Percentiles rank a stretch among this genome's conserved stretches.
phyloP scores from a whole-genome alignment of 2,329 filamentous ascomycete species.

The Colletotrichum abscissum region DNA sequence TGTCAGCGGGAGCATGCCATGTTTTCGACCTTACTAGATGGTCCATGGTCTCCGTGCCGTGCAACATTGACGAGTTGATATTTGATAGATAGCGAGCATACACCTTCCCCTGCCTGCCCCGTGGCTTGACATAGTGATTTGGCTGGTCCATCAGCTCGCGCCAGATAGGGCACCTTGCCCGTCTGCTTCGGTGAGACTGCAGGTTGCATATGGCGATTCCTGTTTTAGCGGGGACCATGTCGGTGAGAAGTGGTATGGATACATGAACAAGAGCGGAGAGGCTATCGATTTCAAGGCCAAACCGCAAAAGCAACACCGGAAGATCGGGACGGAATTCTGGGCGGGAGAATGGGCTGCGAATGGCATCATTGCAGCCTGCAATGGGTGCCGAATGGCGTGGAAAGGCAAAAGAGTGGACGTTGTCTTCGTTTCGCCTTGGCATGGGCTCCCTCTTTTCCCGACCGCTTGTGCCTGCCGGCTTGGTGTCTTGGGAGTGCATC shows the following conservation, averaged over 20 bases:
- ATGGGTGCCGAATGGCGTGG: constrained; percentile 6
- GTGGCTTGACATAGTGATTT: constrained; percentile 25
- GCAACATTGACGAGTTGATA: background rate
- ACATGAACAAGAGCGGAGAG: constrained; percentile 5
- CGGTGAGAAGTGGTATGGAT: constrained; percentile 4
- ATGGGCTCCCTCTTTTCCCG: constrained; percentile 34
- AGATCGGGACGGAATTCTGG: constrained; percentile 15
- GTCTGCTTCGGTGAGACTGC: constrained; percentile 29
- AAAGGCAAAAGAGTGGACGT: constrained; percentile 14
- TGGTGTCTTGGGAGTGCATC: constrained; percentile 29
- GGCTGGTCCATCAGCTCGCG: constrained; percentile 20
- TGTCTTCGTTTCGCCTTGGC: constrained; percentile 26
- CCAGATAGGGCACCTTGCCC: constrained; percentile 20
- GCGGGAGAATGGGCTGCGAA: constrained; percentile 17
- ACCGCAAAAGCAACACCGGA: constrained; percentile 5
- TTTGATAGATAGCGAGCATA: constrained; percentile 24
- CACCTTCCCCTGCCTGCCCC: constrained; percentile 5
- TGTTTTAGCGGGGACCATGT: background rate
- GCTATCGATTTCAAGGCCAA: constrained; percentile 8
- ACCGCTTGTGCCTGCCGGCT: constrained; percentile 35
- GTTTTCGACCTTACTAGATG: background rate
- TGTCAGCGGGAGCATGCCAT: background rate
- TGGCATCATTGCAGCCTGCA: constrained; percentile 7
- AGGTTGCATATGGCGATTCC: constrained; percentile 7
- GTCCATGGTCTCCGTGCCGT: constrained; percentile 2